Evolutionary conservation across 306 rosid genomes (phyloP), one percentile per base, ranked within the genome.

Genomic region (Carpinus viminea): DNA sequence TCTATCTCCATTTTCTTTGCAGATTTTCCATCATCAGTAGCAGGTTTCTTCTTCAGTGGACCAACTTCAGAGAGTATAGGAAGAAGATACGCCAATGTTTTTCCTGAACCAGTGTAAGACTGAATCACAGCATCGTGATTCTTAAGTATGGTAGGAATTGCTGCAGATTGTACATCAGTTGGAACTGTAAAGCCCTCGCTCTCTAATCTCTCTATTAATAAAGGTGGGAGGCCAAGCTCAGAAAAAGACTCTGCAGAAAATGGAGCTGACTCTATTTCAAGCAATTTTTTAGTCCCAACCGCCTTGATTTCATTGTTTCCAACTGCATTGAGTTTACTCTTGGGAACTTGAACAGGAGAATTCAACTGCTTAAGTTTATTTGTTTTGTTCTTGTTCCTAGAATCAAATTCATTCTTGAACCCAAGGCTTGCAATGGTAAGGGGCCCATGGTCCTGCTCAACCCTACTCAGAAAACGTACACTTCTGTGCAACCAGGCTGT

Each of bases 71-170:
- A 85, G 13, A 94, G 87, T 65, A 94, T 85, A 7, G 98, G 97
- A 77, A 94, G 95, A 24, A 94, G 86, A 81, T 94, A 94, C 24
- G 97, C 97, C 81, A 94, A 60, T 1, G 98, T 94, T 81, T 94
- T 94, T 75, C 97, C 98, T 0, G 98, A 94, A 75, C 98, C 98
- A 0, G 97, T 94, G 86, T 94, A 94, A 64, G 97, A 94, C 83
- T 94, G 98, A 86, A 94, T 94, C 73, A 94, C 90, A 26, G 83
- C 97, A 87, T 94, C 97, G 21, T 76, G 91, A 73, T 84, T 83
- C 73, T 92, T 73, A 31, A 92, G 87, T 80, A 92, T 87, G 18
- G 93, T 84, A 47, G 98, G 98, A 86, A 94, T 83, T 1, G 97
- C 92, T 48, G 93, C 86, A 76, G 97, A 90, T 73, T 94, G 98